Evolutionary conservation across 352 stramenopile genomes (phyloP).

Genomic region (Phytophthora syringae): DNA sequence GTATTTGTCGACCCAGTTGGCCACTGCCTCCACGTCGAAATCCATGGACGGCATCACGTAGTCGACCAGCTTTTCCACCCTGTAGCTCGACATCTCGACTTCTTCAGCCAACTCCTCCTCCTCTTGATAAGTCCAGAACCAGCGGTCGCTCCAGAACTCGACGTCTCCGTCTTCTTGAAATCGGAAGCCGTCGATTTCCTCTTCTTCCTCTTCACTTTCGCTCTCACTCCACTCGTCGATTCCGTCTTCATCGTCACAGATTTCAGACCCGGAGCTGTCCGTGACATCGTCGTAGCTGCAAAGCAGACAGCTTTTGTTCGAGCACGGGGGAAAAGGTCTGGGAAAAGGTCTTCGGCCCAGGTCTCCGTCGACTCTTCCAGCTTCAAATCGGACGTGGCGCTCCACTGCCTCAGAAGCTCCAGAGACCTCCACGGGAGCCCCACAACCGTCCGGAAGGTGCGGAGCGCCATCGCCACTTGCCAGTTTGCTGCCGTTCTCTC

Average conservation of each 20-base stretch:
- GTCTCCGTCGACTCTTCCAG: conserved; percentile 17
- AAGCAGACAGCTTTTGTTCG: conserved; percentile 15
- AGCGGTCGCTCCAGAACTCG: conserved; percentile 28
- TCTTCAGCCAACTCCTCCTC: conserved; percentile 3
- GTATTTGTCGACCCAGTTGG: conserved; percentile 38
- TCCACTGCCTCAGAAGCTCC: conserved; percentile 28
- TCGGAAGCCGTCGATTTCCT: conserved; percentile 24
- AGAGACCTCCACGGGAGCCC: conserved; percentile 24
- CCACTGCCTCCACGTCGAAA: conserved; percentile 11
- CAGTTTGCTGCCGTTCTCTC: conserved; percentile 30
- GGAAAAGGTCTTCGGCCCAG: conserved; percentile 32
- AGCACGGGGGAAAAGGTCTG: conserved; percentile 21
- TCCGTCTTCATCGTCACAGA: conserved; percentile 23
- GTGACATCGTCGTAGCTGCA: conserved; percentile 15
- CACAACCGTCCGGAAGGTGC: conserved; percentile 22
- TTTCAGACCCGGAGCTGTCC: conserved; percentile 33
- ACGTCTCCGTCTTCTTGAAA: conserved; percentile 17
- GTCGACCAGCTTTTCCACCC: conserved; percentile 16
- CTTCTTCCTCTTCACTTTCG: conserved; percentile 22
- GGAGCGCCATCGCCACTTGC: conserved; percentile 30
- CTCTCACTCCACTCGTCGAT: conserved; percentile 28
- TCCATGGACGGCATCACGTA: conserved; percentile 39
- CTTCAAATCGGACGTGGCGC: neutral
- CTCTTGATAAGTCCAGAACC: conserved; percentile 19
- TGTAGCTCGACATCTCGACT: conserved; percentile 6